These are phyloP conservation scores for Nemania sp. DNA, from an alignment of 2,329 filamentous ascomycete species.

Conservation along the genomic window DNA sequence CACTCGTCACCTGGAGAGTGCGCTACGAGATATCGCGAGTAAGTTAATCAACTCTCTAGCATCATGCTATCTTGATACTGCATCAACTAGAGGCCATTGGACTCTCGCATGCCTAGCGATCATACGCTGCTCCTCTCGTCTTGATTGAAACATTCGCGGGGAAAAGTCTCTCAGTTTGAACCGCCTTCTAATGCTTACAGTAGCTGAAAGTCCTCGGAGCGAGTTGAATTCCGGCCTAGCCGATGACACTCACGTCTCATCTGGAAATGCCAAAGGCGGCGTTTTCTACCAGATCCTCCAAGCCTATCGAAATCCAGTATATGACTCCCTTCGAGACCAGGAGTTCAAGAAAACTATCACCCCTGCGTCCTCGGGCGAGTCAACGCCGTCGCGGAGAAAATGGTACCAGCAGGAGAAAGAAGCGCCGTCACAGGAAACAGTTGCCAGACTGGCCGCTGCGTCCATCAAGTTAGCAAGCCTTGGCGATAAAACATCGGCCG, in stretches of 20 bases:
- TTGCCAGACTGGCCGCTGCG: conserved; percentile 46
- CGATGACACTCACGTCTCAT: conserved; percentile 21
- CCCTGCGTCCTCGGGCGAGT: conserved; percentile 41
- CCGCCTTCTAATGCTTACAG: neutral
- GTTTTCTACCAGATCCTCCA: conserved; percentile 36
- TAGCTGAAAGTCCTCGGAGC: conserved; percentile 6
- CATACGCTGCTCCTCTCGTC: neutral
- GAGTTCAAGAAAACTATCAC: conserved; percentile 27
- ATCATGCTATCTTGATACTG: neutral
- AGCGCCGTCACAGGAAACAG: conserved; percentile 47
- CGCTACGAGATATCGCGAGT: conserved; percentile 9
- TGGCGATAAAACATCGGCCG: conserved; percentile 19
- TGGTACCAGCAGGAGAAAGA: conserved; percentile 48
- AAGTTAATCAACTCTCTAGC: neutral
- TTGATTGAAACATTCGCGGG: no score
- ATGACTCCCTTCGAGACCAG: conserved; percentile 25
- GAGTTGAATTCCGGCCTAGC: neutral
- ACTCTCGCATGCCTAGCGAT: neutral
- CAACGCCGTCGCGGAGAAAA: conserved; percentile 47
- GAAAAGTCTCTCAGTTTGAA: neutral
- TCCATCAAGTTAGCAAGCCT: conserved; percentile 33
- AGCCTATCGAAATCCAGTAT: conserved; percentile 28
- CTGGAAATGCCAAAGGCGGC: conserved; percentile 25
- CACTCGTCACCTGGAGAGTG: conserved; percentile 6
- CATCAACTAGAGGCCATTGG: neutral